These are phyloP conservation scores for Neonectria sp. DNA, from an alignment of 2,329 filamentous ascomycete species.

Conservation along the genomic window DNA sequence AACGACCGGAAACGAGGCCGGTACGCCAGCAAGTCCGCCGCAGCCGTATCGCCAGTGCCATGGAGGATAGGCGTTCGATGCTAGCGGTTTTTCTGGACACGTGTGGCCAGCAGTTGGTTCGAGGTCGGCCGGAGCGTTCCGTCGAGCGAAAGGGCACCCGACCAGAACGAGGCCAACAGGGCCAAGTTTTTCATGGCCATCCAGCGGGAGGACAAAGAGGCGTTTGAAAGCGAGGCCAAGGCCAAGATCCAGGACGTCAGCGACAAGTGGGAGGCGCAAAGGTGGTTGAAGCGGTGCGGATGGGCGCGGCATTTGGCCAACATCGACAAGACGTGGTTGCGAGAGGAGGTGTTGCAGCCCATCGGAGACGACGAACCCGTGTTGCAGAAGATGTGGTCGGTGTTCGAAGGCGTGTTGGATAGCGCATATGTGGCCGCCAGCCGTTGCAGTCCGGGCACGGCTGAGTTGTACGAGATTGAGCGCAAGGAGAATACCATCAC, in stretches of 20 bases:
- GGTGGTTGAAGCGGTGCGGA: neutral
- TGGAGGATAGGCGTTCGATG: neutral
- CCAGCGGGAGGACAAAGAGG: neutral
- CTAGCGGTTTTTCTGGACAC: neutral
- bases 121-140: neutral
- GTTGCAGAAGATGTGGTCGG: slow-evolving; percentile 14
- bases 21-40: neutral
- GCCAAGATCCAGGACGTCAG: neutral
- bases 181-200: slow-evolving; percentile 2
- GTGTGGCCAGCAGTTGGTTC: neutral
- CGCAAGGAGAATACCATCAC: slow-evolving; percentile 4
- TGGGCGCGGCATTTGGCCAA: neutral
- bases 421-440: slow-evolving; percentile 6
- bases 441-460: neutral
- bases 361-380: neutral
- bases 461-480: slow-evolving; percentile 11
- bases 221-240: slow-evolving; percentile 8
- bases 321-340: neutral
- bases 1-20: neutral
- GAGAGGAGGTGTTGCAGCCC: neutral
- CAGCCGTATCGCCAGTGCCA: too few species aligned
- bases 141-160: neutral
- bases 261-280: slow-evolving; percentile 1
- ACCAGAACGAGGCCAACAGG: neutral
- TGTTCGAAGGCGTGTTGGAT: slow-evolving; percentile 11